Base-by-base conservation (phyloP, 352 stramenopile genomes). In the Globisporangium takayamanum region DNA sequence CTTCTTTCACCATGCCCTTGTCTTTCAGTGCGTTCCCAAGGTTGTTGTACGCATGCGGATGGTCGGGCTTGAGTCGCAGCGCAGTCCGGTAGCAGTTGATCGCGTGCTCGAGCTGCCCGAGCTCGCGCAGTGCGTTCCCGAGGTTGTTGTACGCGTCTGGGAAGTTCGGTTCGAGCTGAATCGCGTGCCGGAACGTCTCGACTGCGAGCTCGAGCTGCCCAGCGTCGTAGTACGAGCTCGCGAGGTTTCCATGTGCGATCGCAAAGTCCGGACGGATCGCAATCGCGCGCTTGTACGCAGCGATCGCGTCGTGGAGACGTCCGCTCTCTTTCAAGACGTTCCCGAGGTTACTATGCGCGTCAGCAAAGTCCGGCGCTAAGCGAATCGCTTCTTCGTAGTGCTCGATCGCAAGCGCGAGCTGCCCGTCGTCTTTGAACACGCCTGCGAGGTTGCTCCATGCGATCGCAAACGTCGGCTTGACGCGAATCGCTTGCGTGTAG, bases 11-110 rank as follows among this genome's bases (percentile, higher is more conserved):
- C 59, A 97, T 84, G 15, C 92, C 92, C 53, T 95, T 93, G 72
- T 96, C 86, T 57, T 95, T 96, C n/a, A 97, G 72, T 7, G 86
- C 80, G 61, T 96, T 96, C 30, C 88, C 92, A n/a, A 97, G 53
- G 56, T 97, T 97, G 76, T 97, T 98, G 74, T 97, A 98, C 7
- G 91, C 90, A 62, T 97, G 89, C 11, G 90, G 87, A 64, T 98
- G 91, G 69, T 97, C 89, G 0, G 91, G 83, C 60, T 96, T 97
- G 26, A 97, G 72, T 30, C 88, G 73, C 48, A 98, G 68, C 33
- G 89, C 90, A 25, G 85, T 94, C 22, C 86, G 77, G 68, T 97
- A 98, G 68, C 87, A 95, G 49, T 74, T 80, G 18, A 97, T 84
- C 6, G 80, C 72, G 42, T 89, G 80, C 46, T 92, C 83, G 22